A percentile compares a stretch with the other conserved stretches of the same genome.
Evolutionary conservation across 2,329 filamentous ascomycete species (phyloP).

Genomic region (Alternaria consortialis): DNA sequence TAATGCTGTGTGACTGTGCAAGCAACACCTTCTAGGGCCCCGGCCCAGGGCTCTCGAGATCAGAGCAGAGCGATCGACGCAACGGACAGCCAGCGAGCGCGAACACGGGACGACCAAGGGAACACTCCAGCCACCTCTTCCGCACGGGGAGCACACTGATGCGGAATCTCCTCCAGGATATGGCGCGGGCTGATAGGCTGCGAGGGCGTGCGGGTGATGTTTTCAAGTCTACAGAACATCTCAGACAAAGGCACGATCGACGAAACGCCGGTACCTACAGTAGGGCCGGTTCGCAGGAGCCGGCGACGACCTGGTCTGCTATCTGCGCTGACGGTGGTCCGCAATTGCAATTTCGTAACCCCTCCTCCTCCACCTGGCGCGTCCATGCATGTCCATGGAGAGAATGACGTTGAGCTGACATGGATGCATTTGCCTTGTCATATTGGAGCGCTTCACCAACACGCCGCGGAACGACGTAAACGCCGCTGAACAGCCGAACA

Average conservation of each 20-base stretch:
- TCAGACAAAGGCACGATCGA: constrained; percentile 12
- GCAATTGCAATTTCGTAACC: constrained; percentile 6
- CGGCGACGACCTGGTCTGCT: not conserved
- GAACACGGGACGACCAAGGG: not conserved
- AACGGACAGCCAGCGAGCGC: not conserved
- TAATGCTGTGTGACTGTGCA: constrained; percentile 14
- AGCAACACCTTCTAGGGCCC: constrained; percentile 4
- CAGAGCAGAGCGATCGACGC: constrained; percentile 20
- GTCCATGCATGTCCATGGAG: not conserved
- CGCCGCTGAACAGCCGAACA: not conserved
- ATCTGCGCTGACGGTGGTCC: constrained; percentile 1
- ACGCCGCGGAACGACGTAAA: not conserved
- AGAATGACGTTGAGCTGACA: not conserved
- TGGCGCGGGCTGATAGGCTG: constrained; percentile 11
- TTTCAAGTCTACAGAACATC: constrained; percentile 17
- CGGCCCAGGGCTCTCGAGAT: constrained; percentile 5
- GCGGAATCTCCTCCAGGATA: constrained; percentile 6
- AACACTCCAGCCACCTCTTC: constrained; percentile 7
- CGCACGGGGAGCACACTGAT: constrained; percentile 6
- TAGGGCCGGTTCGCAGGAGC: constrained; percentile 20
- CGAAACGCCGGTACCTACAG: constrained; percentile 18
- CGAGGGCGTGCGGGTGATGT: constrained; percentile 11
- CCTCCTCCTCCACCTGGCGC: not conserved
- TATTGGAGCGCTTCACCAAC: not conserved
- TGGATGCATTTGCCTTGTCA: not conserved